Evolutionary conservation across 2,329 filamentous ascomycete genomes (phyloP).

Genomic region (Moelleriella libera): DNA sequence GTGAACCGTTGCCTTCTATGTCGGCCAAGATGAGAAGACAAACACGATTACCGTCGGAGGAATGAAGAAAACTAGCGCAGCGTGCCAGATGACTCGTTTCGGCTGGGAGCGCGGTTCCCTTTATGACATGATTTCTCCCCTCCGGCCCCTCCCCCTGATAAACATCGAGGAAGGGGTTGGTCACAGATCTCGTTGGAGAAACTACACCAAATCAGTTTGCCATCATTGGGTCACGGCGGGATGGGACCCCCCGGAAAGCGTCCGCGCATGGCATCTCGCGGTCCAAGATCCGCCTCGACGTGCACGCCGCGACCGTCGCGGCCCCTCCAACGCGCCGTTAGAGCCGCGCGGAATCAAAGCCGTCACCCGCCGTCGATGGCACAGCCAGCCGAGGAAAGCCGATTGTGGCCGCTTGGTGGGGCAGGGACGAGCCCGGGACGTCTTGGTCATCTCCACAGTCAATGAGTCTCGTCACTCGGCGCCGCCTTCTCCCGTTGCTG

Average conservation of each 20-base stretch:
- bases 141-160: no score
- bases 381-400: conserved; percentile 24
- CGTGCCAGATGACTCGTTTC: not conserved
- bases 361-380: conserved; percentile 11
- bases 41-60: not conserved
- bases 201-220: not conserved
- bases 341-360: conserved; percentile 7
- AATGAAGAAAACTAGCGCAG: not conserved
- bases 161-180: no score
- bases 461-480: no score
- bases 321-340: conserved; percentile 1
- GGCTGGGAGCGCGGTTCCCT: no score
- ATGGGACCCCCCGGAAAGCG: conserved; percentile 6
- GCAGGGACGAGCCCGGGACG: no score
- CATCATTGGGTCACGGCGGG: not conserved
- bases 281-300: conserved; percentile 4
- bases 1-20: no score
- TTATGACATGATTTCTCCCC: no score
- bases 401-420: conserved; percentile 18
- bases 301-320: conserved; percentile 2
- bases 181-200: not conserved
- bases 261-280: conserved; percentile 10
- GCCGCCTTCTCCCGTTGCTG: no score
- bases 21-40: no score
- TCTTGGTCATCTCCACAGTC: no score